Evolutionary conservation across 1,284 basidiomycete species (phyloP).

Genomic region (Meira nashicola): DNA sequence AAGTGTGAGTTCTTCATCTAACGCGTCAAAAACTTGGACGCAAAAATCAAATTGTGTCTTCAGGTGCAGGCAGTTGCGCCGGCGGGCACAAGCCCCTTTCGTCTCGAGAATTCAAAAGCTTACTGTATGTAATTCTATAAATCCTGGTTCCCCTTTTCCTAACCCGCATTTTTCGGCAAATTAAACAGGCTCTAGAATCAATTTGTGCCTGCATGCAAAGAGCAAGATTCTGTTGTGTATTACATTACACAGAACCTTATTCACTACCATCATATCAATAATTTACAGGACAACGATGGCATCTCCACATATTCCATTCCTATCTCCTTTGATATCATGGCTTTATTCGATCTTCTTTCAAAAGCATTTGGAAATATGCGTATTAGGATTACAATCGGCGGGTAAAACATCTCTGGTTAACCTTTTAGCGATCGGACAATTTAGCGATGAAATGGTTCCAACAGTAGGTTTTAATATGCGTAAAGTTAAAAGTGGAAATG

Average conservation of each 20-base stretch:
- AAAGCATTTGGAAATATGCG: constrained; percentile 83
- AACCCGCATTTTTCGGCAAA: too few species aligned
- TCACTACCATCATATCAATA: background rate
- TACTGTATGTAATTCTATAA: too few species aligned
- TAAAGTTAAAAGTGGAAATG: constrained; percentile 74
- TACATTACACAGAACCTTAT: too few species aligned
- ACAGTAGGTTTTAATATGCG: constrained; percentile 73
- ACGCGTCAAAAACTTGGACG: too few species aligned
- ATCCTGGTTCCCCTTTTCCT: too few species aligned
- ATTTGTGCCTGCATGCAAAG: background rate
- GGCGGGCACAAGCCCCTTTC: too few species aligned
- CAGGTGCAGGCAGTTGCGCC: too few species aligned
- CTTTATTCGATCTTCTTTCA: constrained; percentile 69
- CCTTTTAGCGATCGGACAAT: constrained; percentile 76
- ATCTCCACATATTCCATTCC: constrained; percentile 16
- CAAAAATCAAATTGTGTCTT: too few species aligned
- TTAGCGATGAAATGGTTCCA: constrained; percentile 81
- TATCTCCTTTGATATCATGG: constrained; percentile 34
- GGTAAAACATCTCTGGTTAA: constrained; percentile 90
- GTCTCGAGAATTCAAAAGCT: too few species aligned
- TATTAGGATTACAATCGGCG: constrained; percentile 88
- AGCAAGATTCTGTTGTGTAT: background rate
- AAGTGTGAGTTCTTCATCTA: too few species aligned
- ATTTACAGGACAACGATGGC: background rate
- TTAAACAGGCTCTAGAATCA: too few species aligned